These are phyloP conservation scores for Cyamopsis tetragonoloba DNA, from an alignment of 306 rosid genomes.

Conservation along the genomic window DNA sequence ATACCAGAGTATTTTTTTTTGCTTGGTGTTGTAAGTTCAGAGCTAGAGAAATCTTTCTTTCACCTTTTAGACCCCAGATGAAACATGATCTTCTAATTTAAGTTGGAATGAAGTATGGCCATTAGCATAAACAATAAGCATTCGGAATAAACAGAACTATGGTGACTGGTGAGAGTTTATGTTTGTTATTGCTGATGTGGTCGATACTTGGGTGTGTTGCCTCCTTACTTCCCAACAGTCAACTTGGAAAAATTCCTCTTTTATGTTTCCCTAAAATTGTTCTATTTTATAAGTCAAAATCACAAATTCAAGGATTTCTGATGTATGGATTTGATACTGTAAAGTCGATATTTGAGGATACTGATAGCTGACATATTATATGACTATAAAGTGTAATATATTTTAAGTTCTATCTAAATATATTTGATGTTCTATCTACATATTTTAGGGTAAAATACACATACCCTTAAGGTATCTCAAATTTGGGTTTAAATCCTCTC, in stretches of 20 bases:
- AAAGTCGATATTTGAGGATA: conserved; percentile 37
- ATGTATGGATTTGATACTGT: conserved; percentile 40
- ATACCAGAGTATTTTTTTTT: conserved; percentile 17
- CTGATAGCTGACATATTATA: conserved; percentile 31
- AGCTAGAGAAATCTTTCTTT: conserved; percentile 12
- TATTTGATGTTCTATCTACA: neutral
- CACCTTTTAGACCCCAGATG: neutral
- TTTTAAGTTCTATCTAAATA: conserved; percentile 18
- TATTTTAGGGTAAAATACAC: too few species aligned
- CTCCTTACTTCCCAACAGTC: neutral
- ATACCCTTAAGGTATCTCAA: too few species aligned
- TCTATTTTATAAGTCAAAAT: conserved; percentile 19
- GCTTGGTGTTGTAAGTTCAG: conserved; percentile 10
- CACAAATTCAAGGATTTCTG: conserved; percentile 9
- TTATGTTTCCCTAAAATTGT: neutral
- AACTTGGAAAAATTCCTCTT: neutral
- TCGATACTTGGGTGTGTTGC: conserved; percentile 16
- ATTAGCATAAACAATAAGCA: conserved; percentile 3
- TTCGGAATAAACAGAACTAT: conserved; percentile 19
- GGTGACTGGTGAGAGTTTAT: conserved; percentile 5
- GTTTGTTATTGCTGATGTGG: conserved; percentile 9
- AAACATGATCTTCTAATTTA: conserved; percentile 3
- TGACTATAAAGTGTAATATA: conserved; percentile 28
- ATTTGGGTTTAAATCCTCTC: too few species aligned
- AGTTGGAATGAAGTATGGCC: conserved; percentile 16